phyloP scores from a whole-genome alignment of 1,139 yeast genomes.

The Candida pseudoviswanathii region DNA sequence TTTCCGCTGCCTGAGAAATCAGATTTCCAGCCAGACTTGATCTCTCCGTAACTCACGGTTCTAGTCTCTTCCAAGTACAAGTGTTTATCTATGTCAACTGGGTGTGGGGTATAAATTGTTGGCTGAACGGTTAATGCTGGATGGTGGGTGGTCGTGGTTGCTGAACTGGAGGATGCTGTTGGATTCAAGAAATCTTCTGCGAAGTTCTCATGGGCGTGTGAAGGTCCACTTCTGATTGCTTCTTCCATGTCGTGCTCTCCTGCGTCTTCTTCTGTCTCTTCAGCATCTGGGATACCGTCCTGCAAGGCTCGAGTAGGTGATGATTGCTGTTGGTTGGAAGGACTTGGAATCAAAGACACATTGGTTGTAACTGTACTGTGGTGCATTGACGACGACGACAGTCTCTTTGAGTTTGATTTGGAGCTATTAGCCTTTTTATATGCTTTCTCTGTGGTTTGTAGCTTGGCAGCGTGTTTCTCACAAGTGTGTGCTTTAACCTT shows the following conservation, averaged over 20 bases:
- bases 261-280: slow-evolving; percentile 8
- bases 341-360: slow-evolving; percentile 19
- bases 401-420: slow-evolving; percentile 14
- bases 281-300: slow-evolving; percentile 10
- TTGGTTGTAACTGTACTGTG: slow-evolving; percentile 44
- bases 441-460: slow-evolving; percentile 48
- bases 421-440: slow-evolving; percentile 25
- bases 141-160: slow-evolving; percentile 1
- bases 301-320: not conserved
- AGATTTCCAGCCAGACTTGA: slow-evolving; percentile 92
- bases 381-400: slow-evolving; percentile 27
- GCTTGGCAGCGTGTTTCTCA: slow-evolving; percentile 51
- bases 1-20: slow-evolving; percentile 78
- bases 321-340: slow-evolving; percentile 11
- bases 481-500: slow-evolving; percentile 64
- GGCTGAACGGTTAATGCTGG: slow-evolving; percentile 8
- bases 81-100: slow-evolving; percentile 24
- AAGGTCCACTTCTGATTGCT: slow-evolving; percentile 23
- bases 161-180: not conserved
- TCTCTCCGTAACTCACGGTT: slow-evolving; percentile 74
- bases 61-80: slow-evolving; percentile 72
- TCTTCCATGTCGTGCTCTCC: slow-evolving; percentile 14
- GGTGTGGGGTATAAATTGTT: slow-evolving; percentile 12
- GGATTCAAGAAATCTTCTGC: slow-evolving; percentile 30
- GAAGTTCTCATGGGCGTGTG: slow-evolving; percentile 28